Base-by-base conservation (phyloP, 371 early-diverging fungal species). In the Syncephalis plumigaleata region DNA sequence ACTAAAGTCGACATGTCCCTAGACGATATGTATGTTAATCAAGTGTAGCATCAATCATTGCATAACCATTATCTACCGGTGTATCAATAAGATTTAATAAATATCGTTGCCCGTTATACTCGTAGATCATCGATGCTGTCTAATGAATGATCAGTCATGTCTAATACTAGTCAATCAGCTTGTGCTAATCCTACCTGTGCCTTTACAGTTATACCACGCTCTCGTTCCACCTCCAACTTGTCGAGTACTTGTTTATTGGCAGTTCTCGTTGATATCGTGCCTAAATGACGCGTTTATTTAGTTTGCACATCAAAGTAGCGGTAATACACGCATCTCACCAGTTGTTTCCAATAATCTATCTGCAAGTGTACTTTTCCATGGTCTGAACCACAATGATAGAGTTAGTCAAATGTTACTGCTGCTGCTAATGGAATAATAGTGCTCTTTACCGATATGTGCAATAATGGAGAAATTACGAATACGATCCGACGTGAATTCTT, bases 381-480 rank as follows among this genome's bases (percentile, higher is more conserved):
- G 64, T 91, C 87, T 75, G 63, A 18, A 17, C 13, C 11, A 40
- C 16, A 2, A n/a, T 25, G 3, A 27, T 7, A 16, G 40, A 22
- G 18, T 39, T 24, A 2, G 43, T 38, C 40, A 36, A 48, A 27
- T 21, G 21, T 31, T 46, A 2, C 25, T n/a, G n/a, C 15, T 15
- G 3, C 20, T 21, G 22, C 15, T 27, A 26, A 23, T 21, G 8
- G 9, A 5, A 50, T 20, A 9, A 20, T 17, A 22, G 13, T 36
- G 3, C 18, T 46, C 47, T 37, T 51, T 71, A 77, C 84, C 91
- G 38, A 92, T 89, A 61, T 96, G 96, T 3, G 96, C 97, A 57
- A 95, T 94, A 49, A 96, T 94, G 53, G 84, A 84, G 61, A 96
- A 96, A 64, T 94, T 94, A 44, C 95, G 74, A 50, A 95, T 91